Percentiles rank a stretch among this genome's conserved stretches.
Conservation (phyloP, 139 green algal species). For the Coccomyxa sp. region DNA sequence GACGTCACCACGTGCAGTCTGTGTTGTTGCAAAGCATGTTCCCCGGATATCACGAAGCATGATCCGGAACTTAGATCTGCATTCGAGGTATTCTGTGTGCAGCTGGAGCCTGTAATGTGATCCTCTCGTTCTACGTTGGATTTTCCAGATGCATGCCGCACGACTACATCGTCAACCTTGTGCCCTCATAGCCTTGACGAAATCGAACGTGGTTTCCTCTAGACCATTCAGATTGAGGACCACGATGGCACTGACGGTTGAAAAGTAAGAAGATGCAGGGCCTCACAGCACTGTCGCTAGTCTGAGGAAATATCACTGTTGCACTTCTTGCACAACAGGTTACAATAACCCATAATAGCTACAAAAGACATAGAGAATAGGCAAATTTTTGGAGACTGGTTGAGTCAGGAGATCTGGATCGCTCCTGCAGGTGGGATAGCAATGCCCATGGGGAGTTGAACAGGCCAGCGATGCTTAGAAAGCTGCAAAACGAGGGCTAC, state of each 20-base stretch:
- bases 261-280: not conserved
- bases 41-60: too few relatives aligned
- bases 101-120: not conserved
- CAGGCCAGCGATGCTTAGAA: not conserved
- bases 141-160: not conserved
- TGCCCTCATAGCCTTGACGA: not conserved
- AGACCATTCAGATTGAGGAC: not conserved
- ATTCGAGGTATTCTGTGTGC: not conserved
- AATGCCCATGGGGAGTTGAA: not conserved
- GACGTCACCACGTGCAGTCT: too few relatives aligned
- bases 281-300: too few relatives aligned
- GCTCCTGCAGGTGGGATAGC: not conserved
- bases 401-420: not conserved
- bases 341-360: too few relatives aligned
- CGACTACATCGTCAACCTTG: not conserved
- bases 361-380: too few relatives aligned
- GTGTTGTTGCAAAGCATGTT: too few relatives aligned
- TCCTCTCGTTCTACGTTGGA: not conserved
- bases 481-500: not conserved
- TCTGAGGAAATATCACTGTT: too few relatives aligned
- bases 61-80: too few relatives aligned
- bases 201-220: not conserved
- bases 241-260: not conserved
- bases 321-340: too few relatives aligned
- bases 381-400: not conserved